phyloP scores from a whole-genome alignment of 257 asterid genomes.

The Thymus mandschuricus region DNA sequence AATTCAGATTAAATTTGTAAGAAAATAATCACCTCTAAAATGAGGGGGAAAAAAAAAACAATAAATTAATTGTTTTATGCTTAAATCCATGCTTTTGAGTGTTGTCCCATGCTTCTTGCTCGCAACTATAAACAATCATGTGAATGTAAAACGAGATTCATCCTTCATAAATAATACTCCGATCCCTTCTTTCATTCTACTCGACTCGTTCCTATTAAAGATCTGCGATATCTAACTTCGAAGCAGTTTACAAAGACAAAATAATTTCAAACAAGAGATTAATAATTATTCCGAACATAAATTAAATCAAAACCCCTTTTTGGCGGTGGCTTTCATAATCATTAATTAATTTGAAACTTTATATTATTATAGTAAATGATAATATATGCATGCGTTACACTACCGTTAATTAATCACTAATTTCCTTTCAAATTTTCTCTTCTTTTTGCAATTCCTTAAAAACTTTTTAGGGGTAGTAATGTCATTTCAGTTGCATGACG shows the following conservation, averaged over 20 bases:
- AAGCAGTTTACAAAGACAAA: background rate
- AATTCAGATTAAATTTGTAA: too few species aligned
- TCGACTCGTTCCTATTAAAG: too few species aligned
- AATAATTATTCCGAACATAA: background rate
- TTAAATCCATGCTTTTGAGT: background rate
- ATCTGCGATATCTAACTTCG: too few species aligned
- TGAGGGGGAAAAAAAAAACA: background rate
- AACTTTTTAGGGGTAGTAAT: background rate
- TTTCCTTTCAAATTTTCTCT: background rate
- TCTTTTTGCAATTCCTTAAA: background rate
- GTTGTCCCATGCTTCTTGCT: background rate
- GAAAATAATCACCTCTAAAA: too few species aligned
- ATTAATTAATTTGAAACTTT: background rate
- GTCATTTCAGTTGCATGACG: background rate
- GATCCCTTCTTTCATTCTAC: too few species aligned
- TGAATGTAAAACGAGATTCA: background rate
- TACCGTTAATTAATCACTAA: too few species aligned
- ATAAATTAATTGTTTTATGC: background rate
- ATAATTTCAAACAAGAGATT: background rate
- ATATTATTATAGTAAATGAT: background rate
- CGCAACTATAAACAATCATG: background rate
- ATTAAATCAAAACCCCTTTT: background rate
- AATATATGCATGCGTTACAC: constrained; percentile 7
- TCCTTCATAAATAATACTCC: too few species aligned
- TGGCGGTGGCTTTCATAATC: constrained; percentile 13